Percentiles rank a stretch among this genome's conserved stretches.
These are phyloP conservation scores for Salvia sclarea DNA, from an alignment of 305 asterid species.

Conservation along the genomic window DNA sequence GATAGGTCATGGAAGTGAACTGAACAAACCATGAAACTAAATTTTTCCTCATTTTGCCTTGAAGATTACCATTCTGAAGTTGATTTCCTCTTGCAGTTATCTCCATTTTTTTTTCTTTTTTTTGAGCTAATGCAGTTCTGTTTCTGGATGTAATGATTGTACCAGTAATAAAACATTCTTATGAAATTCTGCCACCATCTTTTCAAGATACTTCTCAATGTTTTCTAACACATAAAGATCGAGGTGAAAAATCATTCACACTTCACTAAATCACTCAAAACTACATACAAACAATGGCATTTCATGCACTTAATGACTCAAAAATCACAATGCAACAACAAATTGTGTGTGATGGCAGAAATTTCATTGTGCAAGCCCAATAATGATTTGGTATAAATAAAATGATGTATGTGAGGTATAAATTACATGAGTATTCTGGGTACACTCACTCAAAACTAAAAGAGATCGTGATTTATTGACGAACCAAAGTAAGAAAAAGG, in stretches of 20 bases:
- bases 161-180: background rate
- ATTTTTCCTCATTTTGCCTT: background rate
- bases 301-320: background rate
- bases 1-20: constrained; percentile 23
- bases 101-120: background rate
- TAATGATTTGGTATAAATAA: too few relatives aligned
- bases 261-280: background rate
- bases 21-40: constrained; percentile 13
- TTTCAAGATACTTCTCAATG: background rate
- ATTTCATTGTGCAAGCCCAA: too few relatives aligned
- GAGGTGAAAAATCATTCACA: background rate
- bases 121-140: background rate
- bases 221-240: background rate
- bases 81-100: background rate
- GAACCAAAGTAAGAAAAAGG: too few relatives aligned
- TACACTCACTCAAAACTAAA: too few relatives aligned
- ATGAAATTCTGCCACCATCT: background rate
- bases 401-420: too few relatives aligned
- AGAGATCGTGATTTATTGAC: too few relatives aligned
- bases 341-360: background rate
- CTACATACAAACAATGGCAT: background rate
- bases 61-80: background rate
- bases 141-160: background rate
- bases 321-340: background rate
- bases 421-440: too few relatives aligned